These are phyloP conservation scores for Schwanniomyces occidentalis DNA, from an alignment of 805 yeast species.

Conservation along the genomic window DNA sequence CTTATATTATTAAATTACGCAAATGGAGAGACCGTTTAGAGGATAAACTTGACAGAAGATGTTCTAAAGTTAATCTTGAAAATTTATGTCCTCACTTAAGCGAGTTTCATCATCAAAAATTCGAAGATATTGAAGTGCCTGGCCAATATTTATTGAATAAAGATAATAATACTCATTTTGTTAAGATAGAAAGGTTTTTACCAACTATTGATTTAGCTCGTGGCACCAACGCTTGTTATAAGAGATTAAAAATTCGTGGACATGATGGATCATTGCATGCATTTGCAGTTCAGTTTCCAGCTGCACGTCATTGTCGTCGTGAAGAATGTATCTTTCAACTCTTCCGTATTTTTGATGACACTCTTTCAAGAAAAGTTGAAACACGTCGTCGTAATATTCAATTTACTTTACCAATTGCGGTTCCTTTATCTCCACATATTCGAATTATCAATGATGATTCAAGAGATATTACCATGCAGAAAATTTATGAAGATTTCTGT, in stretches of 20 bases:
- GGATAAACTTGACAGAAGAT: slow-evolving; percentile 84
- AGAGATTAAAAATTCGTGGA: slow-evolving; percentile 86
- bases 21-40: slow-evolving; percentile 93
- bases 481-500: slow-evolving; percentile 86
- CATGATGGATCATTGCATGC: slow-evolving; percentile 90
- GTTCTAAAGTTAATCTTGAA: slow-evolving; percentile 78
- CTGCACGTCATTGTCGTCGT: slow-evolving; percentile 94
- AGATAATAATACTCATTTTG: slow-evolving; percentile 86
- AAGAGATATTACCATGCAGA: slow-evolving; percentile 72
- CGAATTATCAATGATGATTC: slow-evolving; percentile 85
- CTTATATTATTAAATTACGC: slow-evolving; percentile 78
- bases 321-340: slow-evolving; percentile 93
- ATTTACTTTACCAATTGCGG: slow-evolving; percentile 86
- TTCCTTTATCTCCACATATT: slow-evolving; percentile 93
- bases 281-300: slow-evolving; percentile 96
- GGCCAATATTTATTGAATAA: slow-evolving; percentile 91
- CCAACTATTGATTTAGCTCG: slow-evolving; percentile 87
- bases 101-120: slow-evolving; percentile 97
- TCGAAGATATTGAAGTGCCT: slow-evolving; percentile 96
- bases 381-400: slow-evolving; percentile 81
- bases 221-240: slow-evolving; percentile 87
- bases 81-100: slow-evolving; percentile 91
- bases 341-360: slow-evolving; percentile 84
- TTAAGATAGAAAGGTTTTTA: slow-evolving; percentile 89
- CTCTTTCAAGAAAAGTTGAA: slow-evolving; percentile 78